Evolutionary conservation across 495 filamentous ascomycete genomes (phyloP).

Genomic region (Penicillium bialowiezense): DNA sequence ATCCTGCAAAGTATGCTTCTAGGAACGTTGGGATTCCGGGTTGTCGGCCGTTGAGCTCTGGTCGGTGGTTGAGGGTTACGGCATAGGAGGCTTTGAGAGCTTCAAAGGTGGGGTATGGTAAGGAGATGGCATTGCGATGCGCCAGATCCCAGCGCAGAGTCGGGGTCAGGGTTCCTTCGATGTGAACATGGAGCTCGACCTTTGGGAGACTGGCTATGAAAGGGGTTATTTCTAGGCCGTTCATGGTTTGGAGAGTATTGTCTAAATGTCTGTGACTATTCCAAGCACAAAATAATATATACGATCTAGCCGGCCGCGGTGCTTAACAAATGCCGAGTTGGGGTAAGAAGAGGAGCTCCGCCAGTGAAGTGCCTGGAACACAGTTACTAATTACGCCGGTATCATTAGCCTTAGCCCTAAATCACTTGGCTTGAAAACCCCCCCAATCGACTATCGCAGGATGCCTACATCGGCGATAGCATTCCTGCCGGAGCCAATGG

Average conservation of each 20-base stretch:
- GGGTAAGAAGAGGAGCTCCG: neutral
- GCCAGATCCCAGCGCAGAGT: constrained; percentile 36
- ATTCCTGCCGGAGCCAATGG: constrained; percentile 9
- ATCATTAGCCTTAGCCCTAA: neutral
- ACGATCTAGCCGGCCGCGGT: too few species aligned
- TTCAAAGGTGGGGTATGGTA: constrained; percentile 30
- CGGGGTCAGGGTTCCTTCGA: constrained; percentile 43
- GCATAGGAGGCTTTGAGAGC: constrained; percentile 29
- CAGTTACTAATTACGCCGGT: neutral
- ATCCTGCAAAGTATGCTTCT: constrained; percentile 40
- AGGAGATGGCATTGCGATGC: constrained; percentile 32
- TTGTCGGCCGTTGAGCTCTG: constrained; percentile 30
- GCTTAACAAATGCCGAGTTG: neutral
- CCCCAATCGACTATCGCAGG: neutral
- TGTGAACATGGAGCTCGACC: constrained; percentile 44
- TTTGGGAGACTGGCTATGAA: constrained; percentile 38
- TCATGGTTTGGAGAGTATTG: constrained; percentile 13
- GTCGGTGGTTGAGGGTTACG: constrained; percentile 33
- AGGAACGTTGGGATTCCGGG: constrained; percentile 37
- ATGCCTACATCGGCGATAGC: constrained; percentile 8
- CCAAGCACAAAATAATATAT: neutral
- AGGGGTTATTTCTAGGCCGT: constrained; percentile 26
- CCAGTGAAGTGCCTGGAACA: neutral
- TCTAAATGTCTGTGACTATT: too few species aligned
- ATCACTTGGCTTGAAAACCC: neutral